Evolutionary conservation across 1,284 basidiomycete species (phyloP), one percentile per base, ranked within the genome.

Genomic region (Tylopilus sp.): DNA sequence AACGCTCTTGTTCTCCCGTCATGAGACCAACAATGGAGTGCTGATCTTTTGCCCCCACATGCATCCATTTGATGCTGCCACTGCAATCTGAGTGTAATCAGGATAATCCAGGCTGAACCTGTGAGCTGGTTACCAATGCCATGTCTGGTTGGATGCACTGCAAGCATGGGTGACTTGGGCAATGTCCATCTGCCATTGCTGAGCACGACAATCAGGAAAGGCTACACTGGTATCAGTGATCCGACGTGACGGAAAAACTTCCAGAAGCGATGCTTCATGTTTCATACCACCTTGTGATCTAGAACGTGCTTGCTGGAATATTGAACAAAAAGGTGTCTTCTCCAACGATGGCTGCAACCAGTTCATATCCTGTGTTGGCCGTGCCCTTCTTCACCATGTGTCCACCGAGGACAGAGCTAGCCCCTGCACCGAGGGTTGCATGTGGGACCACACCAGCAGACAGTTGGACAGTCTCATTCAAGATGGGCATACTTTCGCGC

Each of bases 121-220:
- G 79, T 77, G 3, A 88, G 74, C 46, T 77, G 66, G 9, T 71
- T 69, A 0, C 62, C 61, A 30, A 78, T 76, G 1, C 81, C 83
- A 35, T 77, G 62, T 0, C 84, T 83, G 0, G 63, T 55, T 0
- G 85, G 84, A 58, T 88, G 78, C 0, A 87, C 75, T 3, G 77
- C 76, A 8, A 84, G 65, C 80, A 86, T 79, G 0, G 82, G 83
- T 9, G 78, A 57, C 52, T 75, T 79, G 3, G 85, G 85, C 0
- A 81, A 78, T 73, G 72, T 79, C 82, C 83, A 85, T 0, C 83
- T 82, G 2, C 83, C 83, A 50, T 88, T 88, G 61, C 86, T 86
- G 26, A 88, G 65, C 1, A 88, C 71, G 53, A 88, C 70, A 0
- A 83, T 86, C 21, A 88, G 64, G 68, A 84, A 86, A 1, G 85